Evolutionary conservation across 148 eudicot genomes (phyloP).

Genomic region (Nepenthes mirabilis): DNA sequence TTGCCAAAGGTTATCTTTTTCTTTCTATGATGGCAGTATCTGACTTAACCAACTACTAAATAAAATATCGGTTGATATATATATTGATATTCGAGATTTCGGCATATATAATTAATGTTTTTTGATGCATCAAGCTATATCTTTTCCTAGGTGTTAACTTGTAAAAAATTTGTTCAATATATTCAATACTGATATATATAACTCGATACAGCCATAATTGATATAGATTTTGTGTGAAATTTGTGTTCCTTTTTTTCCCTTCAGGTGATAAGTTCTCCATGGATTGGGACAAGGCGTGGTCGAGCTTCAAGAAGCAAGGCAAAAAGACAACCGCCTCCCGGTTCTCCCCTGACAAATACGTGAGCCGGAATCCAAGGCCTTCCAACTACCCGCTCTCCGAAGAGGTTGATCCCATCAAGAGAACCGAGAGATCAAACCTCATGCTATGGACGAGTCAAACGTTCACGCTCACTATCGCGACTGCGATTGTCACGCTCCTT

Average conservation of each 20-base stretch:
- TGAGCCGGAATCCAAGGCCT: conserved; percentile 88
- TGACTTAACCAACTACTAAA: no score
- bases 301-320: conserved; percentile 73
- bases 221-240: no score
- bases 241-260: neutral
- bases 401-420: conserved; percentile 93
- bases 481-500: conserved; percentile 58
- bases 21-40: no score
- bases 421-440: conserved; percentile 83
- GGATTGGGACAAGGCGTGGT: conserved; percentile 99
- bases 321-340: conserved; percentile 43
- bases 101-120: no score
- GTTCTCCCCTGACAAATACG: conserved; percentile 74
- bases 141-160: no score
- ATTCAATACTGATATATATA: no score
- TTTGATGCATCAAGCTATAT: no score
- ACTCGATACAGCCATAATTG: no score
- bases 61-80: no score
- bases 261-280: conserved; percentile 48
- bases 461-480: conserved; percentile 68
- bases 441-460: conserved; percentile 84
- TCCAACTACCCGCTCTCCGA: conserved; percentile 83
- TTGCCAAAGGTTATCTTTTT: no score
- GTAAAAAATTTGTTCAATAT: no score
- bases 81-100: no score